phyloP scores from a whole-genome alignment of 225 moss, liverwort and hornwort species.

The Pleurozium schreberi region DNA sequence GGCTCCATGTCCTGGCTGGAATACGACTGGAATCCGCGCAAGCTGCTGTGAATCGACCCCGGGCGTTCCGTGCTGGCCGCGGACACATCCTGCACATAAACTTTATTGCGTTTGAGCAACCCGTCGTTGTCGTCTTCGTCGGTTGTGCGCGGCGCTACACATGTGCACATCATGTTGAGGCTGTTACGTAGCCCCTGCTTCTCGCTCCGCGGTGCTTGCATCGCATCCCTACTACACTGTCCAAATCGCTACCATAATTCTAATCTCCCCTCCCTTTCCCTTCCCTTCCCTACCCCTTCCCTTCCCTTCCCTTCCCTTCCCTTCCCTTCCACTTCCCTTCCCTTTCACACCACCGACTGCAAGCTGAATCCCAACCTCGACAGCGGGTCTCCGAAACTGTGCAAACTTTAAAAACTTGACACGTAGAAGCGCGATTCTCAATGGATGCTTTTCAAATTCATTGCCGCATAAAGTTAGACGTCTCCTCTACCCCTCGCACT shows the following conservation, averaged over 20 bases:
- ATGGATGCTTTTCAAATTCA: neutral
- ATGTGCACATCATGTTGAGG: constrained; percentile 25
- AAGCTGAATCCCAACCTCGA: neutral
- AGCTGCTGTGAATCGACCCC: constrained; percentile 17
- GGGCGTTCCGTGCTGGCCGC: neutral
- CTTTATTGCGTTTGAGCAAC: neutral
- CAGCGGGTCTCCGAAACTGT: neutral
- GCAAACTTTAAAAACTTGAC: neutral
- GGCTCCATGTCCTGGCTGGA: neutral
- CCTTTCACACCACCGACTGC: neutral
- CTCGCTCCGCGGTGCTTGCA: neutral
- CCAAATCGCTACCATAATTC: constrained; percentile 7
- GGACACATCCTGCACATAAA: constrained; percentile 3
- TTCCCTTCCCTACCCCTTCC: too few species aligned
- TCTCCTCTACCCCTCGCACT: neutral
- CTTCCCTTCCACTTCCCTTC: neutral
- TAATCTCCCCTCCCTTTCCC: neutral
- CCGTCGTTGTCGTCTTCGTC: constrained; percentile 16
- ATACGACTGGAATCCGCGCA: constrained; percentile 20
- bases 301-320: too few species aligned
- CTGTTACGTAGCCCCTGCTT: neutral
- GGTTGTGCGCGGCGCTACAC: constrained; percentile 8
- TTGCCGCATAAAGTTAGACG: neutral
- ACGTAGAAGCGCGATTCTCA: neutral
- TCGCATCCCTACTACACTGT: neutral